A percentile compares a stretch with the other conserved stretches of the same genome.
Conservation (phyloP, 1,284 basidiomycete species). For the Cutaneotrichosporon sp. region DNA sequence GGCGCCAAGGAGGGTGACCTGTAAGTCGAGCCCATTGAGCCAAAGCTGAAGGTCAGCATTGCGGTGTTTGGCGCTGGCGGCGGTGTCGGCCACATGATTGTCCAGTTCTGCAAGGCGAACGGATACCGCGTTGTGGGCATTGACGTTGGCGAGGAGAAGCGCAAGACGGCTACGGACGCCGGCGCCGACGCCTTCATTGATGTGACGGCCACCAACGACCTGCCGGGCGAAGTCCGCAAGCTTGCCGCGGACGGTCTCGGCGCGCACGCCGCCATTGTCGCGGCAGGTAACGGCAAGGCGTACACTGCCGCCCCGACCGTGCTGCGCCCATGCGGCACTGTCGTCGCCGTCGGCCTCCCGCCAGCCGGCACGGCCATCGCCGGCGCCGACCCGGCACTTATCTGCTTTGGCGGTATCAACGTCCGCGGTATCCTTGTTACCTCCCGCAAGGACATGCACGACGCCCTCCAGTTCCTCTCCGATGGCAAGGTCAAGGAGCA, state of each 20-base stretch:
- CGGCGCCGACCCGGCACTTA: conserved; percentile 30
- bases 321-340: conserved; percentile 10
- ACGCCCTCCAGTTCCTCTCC: conserved; percentile 13
- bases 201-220: conserved; percentile 5
- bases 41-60: background rate
- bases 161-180: conserved; percentile 1
- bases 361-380: conserved; percentile 32
- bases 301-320: conserved; percentile 11
- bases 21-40: background rate
- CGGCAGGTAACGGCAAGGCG: conserved; percentile 18
- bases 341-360: conserved; percentile 18
- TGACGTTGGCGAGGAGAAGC: conserved; percentile 17
- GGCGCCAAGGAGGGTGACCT: conserved; percentile 10
- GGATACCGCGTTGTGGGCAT: conserved; percentile 17
- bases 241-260: conserved; percentile 11
- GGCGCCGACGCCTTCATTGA: conserved; percentile 15
- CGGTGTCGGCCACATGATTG: conserved; percentile 22
- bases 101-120: conserved; percentile 17
- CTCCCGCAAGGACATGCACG: conserved; percentile 17
- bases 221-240: conserved; percentile 11
- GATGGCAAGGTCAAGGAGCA: conserved; percentile 21
- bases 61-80: conserved; percentile 14
- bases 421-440: conserved; percentile 43
- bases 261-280: conserved; percentile 17
- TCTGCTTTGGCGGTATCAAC: conserved; percentile 46